These are phyloP conservation scores for Periglandula ipomoeae DNA, from an alignment of 2,329 filamentous ascomycete species.

Conservation along the genomic window DNA sequence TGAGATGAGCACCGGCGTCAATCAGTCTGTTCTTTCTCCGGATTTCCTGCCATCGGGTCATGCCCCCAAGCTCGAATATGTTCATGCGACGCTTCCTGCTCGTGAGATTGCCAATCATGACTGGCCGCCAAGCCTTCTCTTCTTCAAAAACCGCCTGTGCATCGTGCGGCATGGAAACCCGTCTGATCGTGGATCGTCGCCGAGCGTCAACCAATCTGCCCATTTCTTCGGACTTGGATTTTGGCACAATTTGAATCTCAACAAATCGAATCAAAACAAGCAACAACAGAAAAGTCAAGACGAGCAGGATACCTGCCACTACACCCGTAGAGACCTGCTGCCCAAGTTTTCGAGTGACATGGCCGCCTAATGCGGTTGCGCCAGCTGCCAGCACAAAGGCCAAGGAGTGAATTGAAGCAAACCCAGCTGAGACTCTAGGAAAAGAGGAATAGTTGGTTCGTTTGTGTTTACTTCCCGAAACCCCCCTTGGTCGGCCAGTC, in stretches of 20 bases:
- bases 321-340: slow-evolving; percentile 60
- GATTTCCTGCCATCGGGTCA: slow-evolving; percentile 68
- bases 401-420: slow-evolving; percentile 60
- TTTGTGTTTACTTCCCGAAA: slow-evolving; percentile 28
- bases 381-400: slow-evolving; percentile 62
- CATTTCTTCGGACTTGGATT: slow-evolving; percentile 46
- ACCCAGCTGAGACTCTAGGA: slow-evolving; percentile 62
- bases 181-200: slow-evolving; percentile 37
- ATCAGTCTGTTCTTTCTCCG: slow-evolving; percentile 49
- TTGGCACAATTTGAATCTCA: slow-evolving; percentile 59
- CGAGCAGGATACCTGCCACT: slow-evolving; percentile 56
- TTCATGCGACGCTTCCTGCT: slow-evolving; percentile 62
- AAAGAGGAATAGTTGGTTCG: slow-evolving; percentile 67
- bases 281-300: slow-evolving; percentile 55
- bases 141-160: slow-evolving; percentile 34
- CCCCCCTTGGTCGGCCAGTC: slow-evolving; percentile 44
- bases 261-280: slow-evolving; percentile 55
- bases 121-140: slow-evolving; percentile 56
- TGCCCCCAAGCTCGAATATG: slow-evolving; percentile 57
- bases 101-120: slow-evolving; percentile 63
- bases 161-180: slow-evolving; percentile 31
- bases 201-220: slow-evolving; percentile 40
- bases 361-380: slow-evolving; percentile 60
- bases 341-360: slow-evolving; percentile 54
- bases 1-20: slow-evolving; percentile 31